Base-by-base conservation (phyloP, 768 basidiomycete genomes). In the Rossbeevera mucosa region DNA sequence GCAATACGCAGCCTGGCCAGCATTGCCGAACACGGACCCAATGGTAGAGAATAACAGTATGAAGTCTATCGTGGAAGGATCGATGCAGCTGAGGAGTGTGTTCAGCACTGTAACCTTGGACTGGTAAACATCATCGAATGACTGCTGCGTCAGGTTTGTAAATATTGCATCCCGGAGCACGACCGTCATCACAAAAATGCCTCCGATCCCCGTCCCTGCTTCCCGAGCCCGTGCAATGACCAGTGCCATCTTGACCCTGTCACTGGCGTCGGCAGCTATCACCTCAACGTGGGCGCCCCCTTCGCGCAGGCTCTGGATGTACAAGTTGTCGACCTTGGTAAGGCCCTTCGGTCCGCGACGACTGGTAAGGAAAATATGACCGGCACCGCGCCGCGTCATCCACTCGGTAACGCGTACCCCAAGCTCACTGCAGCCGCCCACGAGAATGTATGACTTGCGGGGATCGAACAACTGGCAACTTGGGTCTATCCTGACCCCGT, bases 11-110 rank as follows among this genome's bases (percentile, higher is more conserved):
- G 60, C 60, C 44, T 61, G 60, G 16, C 60, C 60, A 2, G 60
- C 60, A 48, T 61, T 63, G 0, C 70, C 70, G 22, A 71, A 71
- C 0, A 71, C 62, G 5, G 71, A 66, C 3, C 65, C 63, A 20
- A 70, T 65, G 0, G 69, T 70, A 5, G 71, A 71, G 56, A 71
- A 71, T 42, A 69, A 53, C 12, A 71, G 42, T 5, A 70, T 55
- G 43, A 72, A 71, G 42, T 71, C 70, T 24, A 72, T 52, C 14
- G 50, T 22, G 2, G 47, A 40, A 30, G 57, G 60, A 46, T 59
- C 42, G 4, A 61, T 29, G 44, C 61, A 61, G 13, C 50, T 44
- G 11, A 56, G 49, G 24, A 61, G 53, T 0, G 61, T 59, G 13
- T 61, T 26, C 13, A 61, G 57, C 6, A 61, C 60, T 13, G 57